phyloP scores from a whole-genome alignment of 1,284 basidiomycete species.

The Cutaneotrichosporon sp. region DNA sequence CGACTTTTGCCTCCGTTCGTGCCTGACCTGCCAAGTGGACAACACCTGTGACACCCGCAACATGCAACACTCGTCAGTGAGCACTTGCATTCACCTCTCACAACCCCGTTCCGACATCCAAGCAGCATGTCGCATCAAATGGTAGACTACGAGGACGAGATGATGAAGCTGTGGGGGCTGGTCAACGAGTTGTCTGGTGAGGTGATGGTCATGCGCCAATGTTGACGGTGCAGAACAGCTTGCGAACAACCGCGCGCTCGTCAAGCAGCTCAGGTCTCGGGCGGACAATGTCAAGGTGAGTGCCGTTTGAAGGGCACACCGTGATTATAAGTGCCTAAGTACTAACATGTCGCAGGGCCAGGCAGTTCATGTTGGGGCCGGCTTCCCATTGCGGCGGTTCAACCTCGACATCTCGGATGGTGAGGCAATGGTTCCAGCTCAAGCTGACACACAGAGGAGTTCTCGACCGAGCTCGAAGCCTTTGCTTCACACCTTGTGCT shows the following conservation, averaged over 20 bases:
- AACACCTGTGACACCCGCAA: too few species aligned
- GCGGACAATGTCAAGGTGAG: slow-evolving; percentile 73
- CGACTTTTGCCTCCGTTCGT: not conserved
- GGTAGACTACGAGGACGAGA: slow-evolving; percentile 57
- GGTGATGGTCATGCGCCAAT: not conserved
- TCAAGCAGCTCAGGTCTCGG: slow-evolving; percentile 66
- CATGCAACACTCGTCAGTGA: too few species aligned
- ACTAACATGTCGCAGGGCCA: slow-evolving; percentile 57
- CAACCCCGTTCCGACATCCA: not conserved
- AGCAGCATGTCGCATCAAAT: slow-evolving; percentile 24
- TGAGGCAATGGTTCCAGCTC: slow-evolving; percentile 36
- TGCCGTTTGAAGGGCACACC: not conserved
- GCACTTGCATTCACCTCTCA: not conserved
- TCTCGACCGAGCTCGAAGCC: slow-evolving; percentile 87
- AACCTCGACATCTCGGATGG: slow-evolving; percentile 91
- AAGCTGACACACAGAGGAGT: slow-evolving; percentile 60
- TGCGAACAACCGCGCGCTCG: slow-evolving; percentile 72
- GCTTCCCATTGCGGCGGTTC: slow-evolving; percentile 77
- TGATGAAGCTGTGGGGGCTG: slow-evolving; percentile 68
- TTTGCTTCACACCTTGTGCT: slow-evolving; percentile 83
- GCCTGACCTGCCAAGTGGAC: too few species aligned
- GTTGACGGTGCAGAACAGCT: slow-evolving; percentile 64
- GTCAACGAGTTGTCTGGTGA: slow-evolving; percentile 62
- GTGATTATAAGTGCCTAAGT: not conserved
- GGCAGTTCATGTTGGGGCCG: slow-evolving; percentile 68